Conservation (phyloP, 768 basidiomycete species). For the Rhodotorula graminis region DNA sequence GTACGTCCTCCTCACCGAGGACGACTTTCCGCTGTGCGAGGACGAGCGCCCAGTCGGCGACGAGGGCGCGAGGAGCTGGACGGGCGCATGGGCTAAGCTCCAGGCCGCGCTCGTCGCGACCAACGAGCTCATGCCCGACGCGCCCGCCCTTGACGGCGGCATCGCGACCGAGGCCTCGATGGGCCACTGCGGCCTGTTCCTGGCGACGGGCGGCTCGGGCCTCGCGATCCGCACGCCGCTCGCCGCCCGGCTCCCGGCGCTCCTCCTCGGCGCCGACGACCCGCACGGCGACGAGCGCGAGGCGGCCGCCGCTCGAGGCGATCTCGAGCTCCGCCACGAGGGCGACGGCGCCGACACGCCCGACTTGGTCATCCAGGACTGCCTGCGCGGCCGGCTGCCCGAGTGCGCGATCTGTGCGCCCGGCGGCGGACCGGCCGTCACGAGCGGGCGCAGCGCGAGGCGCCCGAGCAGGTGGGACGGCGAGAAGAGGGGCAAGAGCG, state of each 20-base stretch:
- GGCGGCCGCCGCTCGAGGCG: slow-evolving; percentile 8
- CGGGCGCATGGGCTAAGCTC: slow-evolving; percentile 4
- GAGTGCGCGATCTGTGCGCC: slow-evolving; percentile 19
- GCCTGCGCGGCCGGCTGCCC: slow-evolving; percentile 11
- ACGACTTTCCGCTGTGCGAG: slow-evolving; percentile 30
- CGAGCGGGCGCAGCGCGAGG: neutral
- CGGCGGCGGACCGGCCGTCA: neutral
- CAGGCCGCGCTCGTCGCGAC: slow-evolving; percentile 11
- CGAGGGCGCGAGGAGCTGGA: neutral
- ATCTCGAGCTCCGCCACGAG: neutral
- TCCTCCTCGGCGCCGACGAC: slow-evolving; percentile 17
- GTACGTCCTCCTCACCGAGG: slow-evolving; percentile 28
- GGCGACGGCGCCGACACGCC: slow-evolving; percentile 30
- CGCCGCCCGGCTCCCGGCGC: slow-evolving; percentile 13
- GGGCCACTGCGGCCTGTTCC: slow-evolving; percentile 27
- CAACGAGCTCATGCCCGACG: slow-evolving; percentile 17
- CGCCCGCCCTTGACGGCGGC: neutral
- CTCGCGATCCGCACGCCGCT: slow-evolving; percentile 15
- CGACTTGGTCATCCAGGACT: slow-evolving; percentile 31
- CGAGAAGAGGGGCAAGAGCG: slow-evolving; percentile 25
- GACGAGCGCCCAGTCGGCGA: neutral
- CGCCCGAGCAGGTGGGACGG: neutral
- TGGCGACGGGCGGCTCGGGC: slow-evolving; percentile 25
- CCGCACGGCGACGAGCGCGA: slow-evolving; percentile 10
- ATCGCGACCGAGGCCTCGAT: neutral